Evolutionary conservation across 106 monocot species (phyloP).

Genomic region (Acorus calamus): DNA sequence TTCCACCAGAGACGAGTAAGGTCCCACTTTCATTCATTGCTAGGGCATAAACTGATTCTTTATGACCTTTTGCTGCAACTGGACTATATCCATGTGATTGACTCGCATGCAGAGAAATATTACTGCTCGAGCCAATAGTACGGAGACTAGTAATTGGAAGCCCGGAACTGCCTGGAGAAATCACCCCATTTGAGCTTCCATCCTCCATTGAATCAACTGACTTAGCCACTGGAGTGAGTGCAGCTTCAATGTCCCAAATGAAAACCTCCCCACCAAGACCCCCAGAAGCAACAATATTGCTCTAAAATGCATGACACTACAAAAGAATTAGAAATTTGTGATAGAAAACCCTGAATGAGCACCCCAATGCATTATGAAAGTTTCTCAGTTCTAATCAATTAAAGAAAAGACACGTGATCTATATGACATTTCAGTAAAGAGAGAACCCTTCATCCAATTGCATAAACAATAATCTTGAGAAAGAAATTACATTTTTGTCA

Average conservation of each 20-base stretch:
- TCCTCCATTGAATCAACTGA: constrained; percentile 61
- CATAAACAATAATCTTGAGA: neutral
- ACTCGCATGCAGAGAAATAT: constrained; percentile 29
- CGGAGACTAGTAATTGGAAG: constrained; percentile 51
- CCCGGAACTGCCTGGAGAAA: constrained; percentile 48
- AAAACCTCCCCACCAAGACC: constrained; percentile 97
- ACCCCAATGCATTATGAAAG: too few relatives aligned
- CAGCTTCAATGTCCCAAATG: constrained; percentile 95
- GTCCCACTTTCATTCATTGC: constrained; percentile 93
- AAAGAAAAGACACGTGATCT: too few relatives aligned
- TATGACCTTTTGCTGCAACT: constrained; percentile 81
- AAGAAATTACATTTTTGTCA: constrained; percentile 69
- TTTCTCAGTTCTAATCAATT: too few relatives aligned
- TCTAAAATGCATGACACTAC: constrained; percentile 51
- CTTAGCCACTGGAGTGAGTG: constrained; percentile 56
- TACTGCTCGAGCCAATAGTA: constrained; percentile 45
- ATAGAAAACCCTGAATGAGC: neutral
- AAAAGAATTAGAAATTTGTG: constrained; percentile 23
- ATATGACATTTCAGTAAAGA: neutral
- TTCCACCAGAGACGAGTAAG: constrained; percentile 93
- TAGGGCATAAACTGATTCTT: constrained; percentile 96
- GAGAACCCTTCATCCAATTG: too few relatives aligned
- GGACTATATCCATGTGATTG: constrained; percentile 69
- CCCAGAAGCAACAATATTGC: constrained; percentile 91
- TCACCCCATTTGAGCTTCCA: constrained; percentile 52